Evolutionary conservation across 129 eudicot species (phyloP).

Genomic region (Pulicaria dysenterica): DNA sequence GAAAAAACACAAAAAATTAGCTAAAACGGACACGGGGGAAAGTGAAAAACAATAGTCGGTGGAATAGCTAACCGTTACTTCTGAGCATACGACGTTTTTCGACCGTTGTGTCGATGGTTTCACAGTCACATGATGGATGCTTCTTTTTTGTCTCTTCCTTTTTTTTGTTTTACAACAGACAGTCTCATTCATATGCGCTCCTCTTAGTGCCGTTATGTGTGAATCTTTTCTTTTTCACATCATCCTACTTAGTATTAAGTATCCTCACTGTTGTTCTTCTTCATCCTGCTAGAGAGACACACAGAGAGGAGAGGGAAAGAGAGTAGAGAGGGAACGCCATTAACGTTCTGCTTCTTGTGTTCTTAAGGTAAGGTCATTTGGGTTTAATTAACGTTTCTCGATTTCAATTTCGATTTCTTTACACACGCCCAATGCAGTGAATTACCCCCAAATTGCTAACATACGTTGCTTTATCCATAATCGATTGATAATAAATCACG

Average conservation of each 20-base stretch:
- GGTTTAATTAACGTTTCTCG: neutral
- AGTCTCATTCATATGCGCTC: constrained; percentile 26
- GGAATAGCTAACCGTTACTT: constrained; percentile 8
- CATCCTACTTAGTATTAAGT: constrained; percentile 14
- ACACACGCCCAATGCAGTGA: neutral
- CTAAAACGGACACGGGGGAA: no score
- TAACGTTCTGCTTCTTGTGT: constrained; percentile 21
- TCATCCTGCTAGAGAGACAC: constrained; percentile 10
- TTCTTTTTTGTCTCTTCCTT: neutral
- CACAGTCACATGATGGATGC: no score
- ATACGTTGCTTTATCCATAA: no score
- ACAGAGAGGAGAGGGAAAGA: neutral
- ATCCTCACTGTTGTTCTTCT: constrained; percentile 26
- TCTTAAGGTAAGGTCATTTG: constrained; percentile 19
- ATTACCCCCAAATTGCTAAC: no score
- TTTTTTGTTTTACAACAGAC: neutral
- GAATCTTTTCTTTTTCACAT: constrained; percentile 8
- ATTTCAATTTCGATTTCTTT: neutral
- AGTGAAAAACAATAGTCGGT: no score
- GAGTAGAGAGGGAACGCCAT: constrained; percentile 19
- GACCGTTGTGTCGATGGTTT: constrained; percentile 22
- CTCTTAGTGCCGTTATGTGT: constrained; percentile 30
- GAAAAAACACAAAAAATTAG: no score
- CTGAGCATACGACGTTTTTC: constrained; percentile 5
- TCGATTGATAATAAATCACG: neutral